phyloP scores from a whole-genome alignment of 2,329 filamentous ascomycete genomes.

The Epichloe baconii region DNA sequence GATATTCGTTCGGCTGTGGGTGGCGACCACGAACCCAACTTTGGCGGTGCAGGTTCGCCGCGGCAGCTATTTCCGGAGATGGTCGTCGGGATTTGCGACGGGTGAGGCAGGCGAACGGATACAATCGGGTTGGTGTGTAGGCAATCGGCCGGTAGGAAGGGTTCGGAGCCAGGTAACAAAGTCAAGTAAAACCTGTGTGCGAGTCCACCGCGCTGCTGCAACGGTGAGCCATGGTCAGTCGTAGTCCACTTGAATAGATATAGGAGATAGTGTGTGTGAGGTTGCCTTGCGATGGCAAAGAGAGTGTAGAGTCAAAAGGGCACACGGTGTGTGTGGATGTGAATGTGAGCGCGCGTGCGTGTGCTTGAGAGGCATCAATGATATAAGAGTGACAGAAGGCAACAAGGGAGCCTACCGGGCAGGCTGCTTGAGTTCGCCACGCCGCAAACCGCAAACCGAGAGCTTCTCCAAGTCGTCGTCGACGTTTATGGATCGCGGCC shows the following conservation, averaged over 20 bases:
- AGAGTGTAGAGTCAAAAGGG: not conserved
- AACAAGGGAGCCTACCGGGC: slow-evolving; percentile 8
- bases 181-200: not conserved
- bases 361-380: not conserved
- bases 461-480: not conserved
- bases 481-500: slow-evolving; percentile 9
- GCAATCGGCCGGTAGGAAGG: not conserved
- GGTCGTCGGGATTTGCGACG: slow-evolving; percentile 2
- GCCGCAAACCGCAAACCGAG: not conserved
- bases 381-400: slow-evolving; percentile 1
- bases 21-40: not conserved
- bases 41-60: not conserved
- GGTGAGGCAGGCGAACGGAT: not conserved
- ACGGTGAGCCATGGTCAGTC: slow-evolving; percentile 10
- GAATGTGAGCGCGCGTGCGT: not conserved
- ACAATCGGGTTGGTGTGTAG: slow-evolving; percentile 1
- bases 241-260: slow-evolving; percentile 1
- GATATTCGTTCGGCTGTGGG: not conserved
- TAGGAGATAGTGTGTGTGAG: not conserved
- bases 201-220: not conserved
- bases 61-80: slow-evolving; percentile 1
- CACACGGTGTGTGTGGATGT: not conserved
- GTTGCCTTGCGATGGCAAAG: slow-evolving; percentile 1
- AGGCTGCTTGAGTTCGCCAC: slow-evolving; percentile 7
- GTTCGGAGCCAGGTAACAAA: not conserved